A percentile compares a stretch with the other conserved stretches of the same genome.
These are phyloP conservation scores for Daldinia sp. DNA, from an alignment of 2,329 filamentous ascomycete species.

Conservation along the genomic window DNA sequence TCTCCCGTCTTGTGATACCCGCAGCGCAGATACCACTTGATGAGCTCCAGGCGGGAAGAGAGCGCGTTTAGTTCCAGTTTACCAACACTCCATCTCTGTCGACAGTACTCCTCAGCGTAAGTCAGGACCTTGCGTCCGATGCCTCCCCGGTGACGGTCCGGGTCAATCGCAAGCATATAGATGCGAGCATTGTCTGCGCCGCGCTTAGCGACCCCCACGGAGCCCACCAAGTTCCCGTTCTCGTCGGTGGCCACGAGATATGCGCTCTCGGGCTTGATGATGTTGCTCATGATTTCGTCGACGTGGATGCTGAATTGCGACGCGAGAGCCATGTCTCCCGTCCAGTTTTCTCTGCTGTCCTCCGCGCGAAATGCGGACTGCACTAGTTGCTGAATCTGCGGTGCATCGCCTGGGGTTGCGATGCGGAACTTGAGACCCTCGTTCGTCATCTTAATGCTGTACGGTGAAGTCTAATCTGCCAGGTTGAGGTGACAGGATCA, in stretches of 20 bases:
- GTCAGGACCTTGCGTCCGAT: constrained; percentile 1
- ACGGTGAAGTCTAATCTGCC: background rate
- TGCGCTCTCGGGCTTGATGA: background rate
- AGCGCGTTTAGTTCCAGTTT: background rate
- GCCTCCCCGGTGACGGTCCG: background rate
- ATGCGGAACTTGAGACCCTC: background rate
- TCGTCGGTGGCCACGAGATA: constrained; percentile 1
- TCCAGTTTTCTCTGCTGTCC: constrained; percentile 3
- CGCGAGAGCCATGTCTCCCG: constrained; percentile 1
- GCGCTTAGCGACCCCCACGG: background rate
- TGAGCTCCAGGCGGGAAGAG: background rate
- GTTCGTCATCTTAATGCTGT: background rate
- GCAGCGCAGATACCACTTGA: constrained; percentile 1
- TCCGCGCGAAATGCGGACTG: constrained; percentile 1
- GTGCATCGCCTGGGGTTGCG: background rate
- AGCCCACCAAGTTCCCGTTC: background rate
- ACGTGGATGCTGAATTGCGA: background rate
- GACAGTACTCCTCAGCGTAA: background rate
- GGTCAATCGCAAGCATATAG: constrained; percentile 4
- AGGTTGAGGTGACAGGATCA: background rate
- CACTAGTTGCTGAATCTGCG: background rate
- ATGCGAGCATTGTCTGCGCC: background rate
- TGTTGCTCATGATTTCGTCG: constrained; percentile 1
- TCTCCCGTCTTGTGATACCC: background rate
- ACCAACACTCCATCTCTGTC: background rate